phyloP scores from a whole-genome alignment of 306 rosid species.

The Glycine latifolia region DNA sequence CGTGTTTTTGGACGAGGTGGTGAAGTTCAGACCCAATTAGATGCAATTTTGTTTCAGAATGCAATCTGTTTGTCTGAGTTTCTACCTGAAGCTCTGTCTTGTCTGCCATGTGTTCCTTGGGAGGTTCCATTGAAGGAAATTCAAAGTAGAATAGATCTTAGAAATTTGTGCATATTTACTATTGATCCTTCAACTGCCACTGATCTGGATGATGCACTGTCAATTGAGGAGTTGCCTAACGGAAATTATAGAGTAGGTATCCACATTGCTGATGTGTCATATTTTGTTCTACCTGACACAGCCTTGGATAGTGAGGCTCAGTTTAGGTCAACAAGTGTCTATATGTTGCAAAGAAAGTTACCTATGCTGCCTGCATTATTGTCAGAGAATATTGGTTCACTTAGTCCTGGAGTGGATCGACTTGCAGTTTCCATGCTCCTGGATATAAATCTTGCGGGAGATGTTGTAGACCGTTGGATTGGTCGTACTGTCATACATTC shows the following conservation, averaged over 20 bases:
- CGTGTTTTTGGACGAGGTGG: constrained; percentile 73
- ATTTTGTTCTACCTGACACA: constrained; percentile 80
- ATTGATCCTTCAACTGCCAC: constrained; percentile 88
- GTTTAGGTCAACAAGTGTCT: constrained; percentile 81
- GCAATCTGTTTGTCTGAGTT: constrained; percentile 68
- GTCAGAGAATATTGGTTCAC: constrained; percentile 78
- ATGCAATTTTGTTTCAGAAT: constrained; percentile 84
- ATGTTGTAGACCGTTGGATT: constrained; percentile 75
- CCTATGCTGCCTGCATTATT: constrained; percentile 84
- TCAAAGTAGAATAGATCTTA: constrained; percentile 70
- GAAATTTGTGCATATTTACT: constrained; percentile 78
- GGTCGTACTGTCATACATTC: constrained; percentile 85
- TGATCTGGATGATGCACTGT: constrained; percentile 94
- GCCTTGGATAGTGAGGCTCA: constrained; percentile 76
- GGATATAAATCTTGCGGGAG: constrained; percentile 68
- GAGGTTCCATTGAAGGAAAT: constrained; percentile 73
- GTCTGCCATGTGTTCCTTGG: constrained; percentile 77
- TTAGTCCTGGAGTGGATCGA: constrained; percentile 85
- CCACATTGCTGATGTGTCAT: constrained; percentile 87
- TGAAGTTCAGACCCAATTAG: constrained; percentile 69
- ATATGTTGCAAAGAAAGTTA: constrained; percentile 66
- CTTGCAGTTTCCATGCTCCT: constrained; percentile 79
- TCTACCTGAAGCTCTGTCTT: constrained; percentile 65
- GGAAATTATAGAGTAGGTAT: constrained; percentile 82
- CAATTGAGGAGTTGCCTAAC: constrained; percentile 73